phyloP scores from a whole-genome alignment of 768 basidiomycete genomes.

The Suillus sp. region DNA sequence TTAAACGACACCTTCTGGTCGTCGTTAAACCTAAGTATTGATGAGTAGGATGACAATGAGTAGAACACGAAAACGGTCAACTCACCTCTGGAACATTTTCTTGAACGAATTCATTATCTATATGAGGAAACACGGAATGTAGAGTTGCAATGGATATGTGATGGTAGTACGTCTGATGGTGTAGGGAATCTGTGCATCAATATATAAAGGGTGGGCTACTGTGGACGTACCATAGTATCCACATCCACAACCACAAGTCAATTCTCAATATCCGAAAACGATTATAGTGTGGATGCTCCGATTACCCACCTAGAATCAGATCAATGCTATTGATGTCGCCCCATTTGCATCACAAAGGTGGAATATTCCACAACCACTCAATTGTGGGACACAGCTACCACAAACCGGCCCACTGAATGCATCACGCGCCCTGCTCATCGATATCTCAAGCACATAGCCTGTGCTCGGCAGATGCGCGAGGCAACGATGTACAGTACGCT shows the following conservation, averaged over 20 bases:
- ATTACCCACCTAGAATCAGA: not conserved
- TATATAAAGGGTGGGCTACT: not conserved
- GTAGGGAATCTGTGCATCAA: not conserved
- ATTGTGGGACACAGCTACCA: not conserved
- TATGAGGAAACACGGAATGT: not conserved
- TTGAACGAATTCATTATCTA: not conserved
- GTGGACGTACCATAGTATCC: not conserved
- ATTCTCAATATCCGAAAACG: not conserved
- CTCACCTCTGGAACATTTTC: not conserved
- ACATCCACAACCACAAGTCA: not conserved
- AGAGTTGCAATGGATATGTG: not conserved
- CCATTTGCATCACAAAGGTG: not conserved
- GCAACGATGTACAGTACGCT: not conserved
- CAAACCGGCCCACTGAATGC: not conserved
- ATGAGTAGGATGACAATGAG: not conserved
- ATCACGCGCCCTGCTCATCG: not conserved
- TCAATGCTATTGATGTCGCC: not conserved
- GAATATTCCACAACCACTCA: not conserved
- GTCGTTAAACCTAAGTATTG: not conserved
- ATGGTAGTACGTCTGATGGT: not conserved
- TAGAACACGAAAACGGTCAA: not conserved
- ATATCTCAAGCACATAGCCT: not conserved
- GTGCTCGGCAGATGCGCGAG: not conserved
- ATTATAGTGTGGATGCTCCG: not conserved
- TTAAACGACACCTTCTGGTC: slow-evolving; percentile 11